These are phyloP conservation scores for Calonectria hawksworthii DNA, from an alignment of 2,329 filamentous ascomycete genomes.

Conservation along the genomic window DNA sequence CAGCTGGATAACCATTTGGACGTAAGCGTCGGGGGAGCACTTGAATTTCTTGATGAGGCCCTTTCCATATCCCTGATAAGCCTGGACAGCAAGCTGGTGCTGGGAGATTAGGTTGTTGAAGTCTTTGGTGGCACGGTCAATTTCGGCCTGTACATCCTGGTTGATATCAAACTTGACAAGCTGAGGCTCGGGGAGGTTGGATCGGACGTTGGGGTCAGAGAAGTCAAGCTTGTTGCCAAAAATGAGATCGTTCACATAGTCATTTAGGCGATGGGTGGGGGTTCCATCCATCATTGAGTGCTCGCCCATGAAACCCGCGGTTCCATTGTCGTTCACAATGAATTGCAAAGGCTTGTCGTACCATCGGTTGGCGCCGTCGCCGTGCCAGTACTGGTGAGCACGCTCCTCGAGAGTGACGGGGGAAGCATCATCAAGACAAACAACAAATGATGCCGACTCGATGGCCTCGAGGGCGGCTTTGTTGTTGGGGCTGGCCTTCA, in stretches of 20 bases:
- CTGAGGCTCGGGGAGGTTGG: slow-evolving; percentile 85
- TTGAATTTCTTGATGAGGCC: slow-evolving; percentile 99
- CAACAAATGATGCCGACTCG: slow-evolving; percentile 89
- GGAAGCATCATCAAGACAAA: slow-evolving; percentile 92
- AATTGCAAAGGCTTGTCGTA: slow-evolving; percentile 99
- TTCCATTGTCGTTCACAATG: slow-evolving; percentile 98
- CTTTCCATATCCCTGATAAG: slow-evolving; percentile 98
- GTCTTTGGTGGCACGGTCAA: slow-evolving; percentile 82
- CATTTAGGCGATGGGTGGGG: slow-evolving; percentile 95
- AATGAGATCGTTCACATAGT: slow-evolving; percentile 92
- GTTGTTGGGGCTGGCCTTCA: slow-evolving; percentile 84
- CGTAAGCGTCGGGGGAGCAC: slow-evolving; percentile 96
- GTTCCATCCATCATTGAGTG: slow-evolving; percentile 99
- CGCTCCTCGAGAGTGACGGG: slow-evolving; percentile 97
- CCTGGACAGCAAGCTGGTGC: slow-evolving; percentile 93
- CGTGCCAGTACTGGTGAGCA: slow-evolving; percentile 97
- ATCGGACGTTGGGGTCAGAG: slow-evolving; percentile 81
- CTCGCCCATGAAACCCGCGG: slow-evolving; percentile 97
- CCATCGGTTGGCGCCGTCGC: slow-evolving; percentile 95
- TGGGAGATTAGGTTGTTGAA: slow-evolving; percentile 86
- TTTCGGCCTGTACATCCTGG: slow-evolving; percentile 80
- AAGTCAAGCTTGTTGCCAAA: slow-evolving; percentile 96
- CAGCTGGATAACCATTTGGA: slow-evolving; percentile 98
- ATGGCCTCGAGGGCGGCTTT: slow-evolving; percentile 82
- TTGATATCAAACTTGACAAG: slow-evolving; percentile 84